Percentiles rank a stretch among this genome's conserved stretches.
Evolutionary conservation across 2,329 filamentous ascomycete genomes (phyloP).

Genomic region (Penicillium polonicum): DNA sequence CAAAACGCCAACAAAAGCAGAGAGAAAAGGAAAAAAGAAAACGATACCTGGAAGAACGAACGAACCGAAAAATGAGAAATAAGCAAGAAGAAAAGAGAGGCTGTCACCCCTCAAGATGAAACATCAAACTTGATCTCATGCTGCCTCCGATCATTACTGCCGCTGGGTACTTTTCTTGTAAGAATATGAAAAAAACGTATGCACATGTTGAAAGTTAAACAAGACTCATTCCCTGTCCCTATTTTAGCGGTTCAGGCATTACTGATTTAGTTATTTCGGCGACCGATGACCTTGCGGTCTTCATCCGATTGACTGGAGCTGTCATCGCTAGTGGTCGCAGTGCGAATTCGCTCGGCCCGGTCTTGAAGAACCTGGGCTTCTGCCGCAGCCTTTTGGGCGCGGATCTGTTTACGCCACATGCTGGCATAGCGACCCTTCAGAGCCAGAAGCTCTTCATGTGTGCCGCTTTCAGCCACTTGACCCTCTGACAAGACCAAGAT

Average conservation of each 20-base stretch:
- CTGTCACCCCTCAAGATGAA: constrained; percentile 5
- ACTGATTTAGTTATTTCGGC: constrained; percentile 50
- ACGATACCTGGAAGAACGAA: constrained; percentile 10
- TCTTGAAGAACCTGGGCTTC: constrained; percentile 51
- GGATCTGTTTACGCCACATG: constrained; percentile 89
- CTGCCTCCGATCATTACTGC: constrained; percentile 18
- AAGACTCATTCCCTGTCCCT: constrained; percentile 77
- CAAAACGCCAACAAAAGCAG: constrained; percentile 33
- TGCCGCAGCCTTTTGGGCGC: constrained; percentile 68
- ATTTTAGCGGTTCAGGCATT: constrained; percentile 57
- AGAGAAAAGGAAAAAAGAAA: constrained; percentile 8
- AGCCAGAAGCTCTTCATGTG: constrained; percentile 71
- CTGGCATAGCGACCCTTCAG: constrained; percentile 71
- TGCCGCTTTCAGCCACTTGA: constrained; percentile 73
- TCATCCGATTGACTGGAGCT: constrained; percentile 52
- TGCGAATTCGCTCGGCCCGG: constrained; percentile 44
- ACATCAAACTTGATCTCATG: constrained; percentile 7
- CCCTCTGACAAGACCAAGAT: constrained; percentile 77
- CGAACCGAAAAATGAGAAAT: constrained; percentile 15
- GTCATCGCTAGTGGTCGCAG: constrained; percentile 45
- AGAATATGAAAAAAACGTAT: constrained; percentile 21
- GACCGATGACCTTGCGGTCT: constrained; percentile 35
- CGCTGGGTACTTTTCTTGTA: constrained; percentile 11
- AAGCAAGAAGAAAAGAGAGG: neutral
- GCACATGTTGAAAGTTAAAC: constrained; percentile 40